Evolutionary conservation across 495 filamentous ascomycete genomes (phyloP), one percentile per base, ranked within the genome.

Genomic region (Evansstolkia leycettana): DNA sequence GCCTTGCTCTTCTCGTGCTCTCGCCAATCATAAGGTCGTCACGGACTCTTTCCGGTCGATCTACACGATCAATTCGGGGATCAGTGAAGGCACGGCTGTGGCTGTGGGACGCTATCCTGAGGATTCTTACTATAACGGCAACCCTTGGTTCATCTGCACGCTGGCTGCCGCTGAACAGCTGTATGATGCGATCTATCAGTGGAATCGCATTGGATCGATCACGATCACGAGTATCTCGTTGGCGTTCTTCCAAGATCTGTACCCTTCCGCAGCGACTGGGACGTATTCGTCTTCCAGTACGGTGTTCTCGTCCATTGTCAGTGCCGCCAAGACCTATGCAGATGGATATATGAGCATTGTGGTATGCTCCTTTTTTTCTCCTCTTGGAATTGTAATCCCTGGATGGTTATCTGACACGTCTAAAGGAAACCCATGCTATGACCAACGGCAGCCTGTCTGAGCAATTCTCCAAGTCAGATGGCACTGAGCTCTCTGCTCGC

Each of bases 101-200:
- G 73, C 75, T 17, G 60, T 77, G 10, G 76, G 42, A 75, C 55
- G 78, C 7, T 82, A 83, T 48, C 50, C 75, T 2, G 76, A 80
- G 41, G 78, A 83, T 43, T 47, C 58, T 4, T 83, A 80, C 45
- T 72, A 73, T 46, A 67, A 66, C 28, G 76, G 74, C 25, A 70
- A 77, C 52, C 72, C 70, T 5, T 76, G 75, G 75, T 76, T 73
- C 43, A 60, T 80, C 8, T 49, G 55, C 38, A 78, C 71, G 13
- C 59, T 75, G 16, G 70, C 68, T n/a, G 69, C 70, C 0, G 73
- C 72, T 25, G 74, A 80, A 43, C 62, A 70, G 49, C 63, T 80
- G 14, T 80, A 78, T 45, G 69, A 72, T 37, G 69, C 74, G 5
- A 29, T 77, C 15, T 67, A 68, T 37, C 68, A 75, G 34, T 78